Conservation (phyloP, 768 basidiomycete species). For the Boletus coccyginus region DNA sequence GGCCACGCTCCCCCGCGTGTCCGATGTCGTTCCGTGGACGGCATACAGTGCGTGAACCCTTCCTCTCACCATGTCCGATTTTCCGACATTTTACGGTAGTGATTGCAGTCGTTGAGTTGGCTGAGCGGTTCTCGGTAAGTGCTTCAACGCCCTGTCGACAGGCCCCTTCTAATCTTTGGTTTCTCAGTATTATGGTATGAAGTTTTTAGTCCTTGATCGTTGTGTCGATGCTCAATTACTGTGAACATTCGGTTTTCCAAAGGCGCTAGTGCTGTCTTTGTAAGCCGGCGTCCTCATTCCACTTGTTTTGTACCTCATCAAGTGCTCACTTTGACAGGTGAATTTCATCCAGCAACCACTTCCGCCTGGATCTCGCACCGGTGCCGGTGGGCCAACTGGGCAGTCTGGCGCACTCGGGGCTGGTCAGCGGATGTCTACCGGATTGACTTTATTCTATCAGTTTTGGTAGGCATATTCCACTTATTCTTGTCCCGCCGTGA, state of each 20-base stretch:
- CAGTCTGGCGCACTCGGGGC: slow-evolving; percentile 67
- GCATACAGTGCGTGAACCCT: slow-evolving; percentile 37
- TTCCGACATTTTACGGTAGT: slow-evolving; percentile 34
- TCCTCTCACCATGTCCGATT: not conserved
- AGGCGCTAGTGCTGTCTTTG: slow-evolving; percentile 42
- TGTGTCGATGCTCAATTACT: not conserved
- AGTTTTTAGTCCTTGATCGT: slow-evolving; percentile 3
- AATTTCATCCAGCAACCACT: slow-evolving; percentile 77
- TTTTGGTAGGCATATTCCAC: slow-evolving; percentile 50
- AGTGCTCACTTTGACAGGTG: slow-evolving; percentile 36
- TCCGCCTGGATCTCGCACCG: slow-evolving; percentile 62
- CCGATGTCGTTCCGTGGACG: slow-evolving; percentile 58
- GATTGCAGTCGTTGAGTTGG: slow-evolving; percentile 65
- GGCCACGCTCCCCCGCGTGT: slow-evolving; percentile 54
- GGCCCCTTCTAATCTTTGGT: not conserved
- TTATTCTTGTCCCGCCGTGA: not conserved
- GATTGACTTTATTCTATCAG: slow-evolving; percentile 66
- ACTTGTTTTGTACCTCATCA: too few species aligned
- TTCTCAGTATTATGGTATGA: slow-evolving; percentile 46
- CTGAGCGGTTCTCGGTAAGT: slow-evolving; percentile 70
- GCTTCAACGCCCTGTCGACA: not conserved
- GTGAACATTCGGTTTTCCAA: slow-evolving; percentile 8
- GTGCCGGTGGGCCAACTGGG: slow-evolving; percentile 50
- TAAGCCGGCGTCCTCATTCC: slow-evolving; percentile 15
- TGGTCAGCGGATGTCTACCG: slow-evolving; percentile 71